These are phyloP conservation scores for Mikania micrantha DNA, from an alignment of 129 eudicot species.

Conservation along the genomic window DNA sequence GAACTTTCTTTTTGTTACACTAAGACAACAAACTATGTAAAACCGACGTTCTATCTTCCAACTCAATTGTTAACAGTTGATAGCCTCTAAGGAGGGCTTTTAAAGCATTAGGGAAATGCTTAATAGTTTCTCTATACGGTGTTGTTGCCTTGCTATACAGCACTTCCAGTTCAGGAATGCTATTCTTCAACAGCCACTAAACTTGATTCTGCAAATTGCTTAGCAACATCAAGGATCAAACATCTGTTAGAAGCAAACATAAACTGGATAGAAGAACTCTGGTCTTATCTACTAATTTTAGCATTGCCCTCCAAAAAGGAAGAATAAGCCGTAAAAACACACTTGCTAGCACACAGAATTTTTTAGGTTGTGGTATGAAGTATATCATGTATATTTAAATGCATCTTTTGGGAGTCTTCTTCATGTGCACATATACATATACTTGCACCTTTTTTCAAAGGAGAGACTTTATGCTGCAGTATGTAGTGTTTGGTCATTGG, in stretches of 20 bases:
- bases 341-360: not conserved
- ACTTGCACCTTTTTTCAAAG: not conserved
- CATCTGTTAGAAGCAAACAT: not conserved
- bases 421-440: conserved; percentile 4
- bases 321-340: not conserved
- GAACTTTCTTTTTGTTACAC: not conserved
- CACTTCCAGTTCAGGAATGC: not conserved
- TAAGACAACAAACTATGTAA: conserved; percentile 1
- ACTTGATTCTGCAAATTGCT: not conserved
- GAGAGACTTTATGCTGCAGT: not conserved
- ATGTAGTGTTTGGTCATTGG: not conserved
- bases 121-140: not conserved
- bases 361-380: not conserved
- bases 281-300: not conserved
- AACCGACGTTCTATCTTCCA: not conserved
- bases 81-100: not conserved
- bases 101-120: not conserved
- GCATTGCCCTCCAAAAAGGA: not conserved
- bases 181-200: not conserved
- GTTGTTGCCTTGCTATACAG: not conserved
- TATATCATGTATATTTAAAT: not conserved
- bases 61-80: not conserved
- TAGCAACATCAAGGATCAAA: not conserved
- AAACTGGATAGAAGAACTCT: not conserved
- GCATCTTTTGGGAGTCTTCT: conserved; percentile 10